Evolutionary conservation across 768 basidiomycete genomes (phyloP).

Genomic region (Clitopilus passeckerianus): DNA sequence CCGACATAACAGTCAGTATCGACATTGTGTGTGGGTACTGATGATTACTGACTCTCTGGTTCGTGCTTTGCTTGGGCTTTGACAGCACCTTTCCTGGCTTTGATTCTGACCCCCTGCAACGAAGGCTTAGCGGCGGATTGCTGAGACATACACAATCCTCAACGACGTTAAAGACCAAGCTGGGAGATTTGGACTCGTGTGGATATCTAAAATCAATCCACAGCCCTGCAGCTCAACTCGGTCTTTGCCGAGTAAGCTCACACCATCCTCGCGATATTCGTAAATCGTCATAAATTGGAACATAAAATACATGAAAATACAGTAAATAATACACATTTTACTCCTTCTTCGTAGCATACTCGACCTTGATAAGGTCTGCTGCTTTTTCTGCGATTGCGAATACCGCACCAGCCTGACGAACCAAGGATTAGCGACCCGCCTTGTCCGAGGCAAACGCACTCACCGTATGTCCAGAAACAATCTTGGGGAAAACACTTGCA

Average conservation of each 20-base stretch:
- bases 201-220: slow-evolving; percentile 2
- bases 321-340: not conserved
- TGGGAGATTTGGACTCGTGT: not conserved
- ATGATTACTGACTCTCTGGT: slow-evolving; percentile 50
- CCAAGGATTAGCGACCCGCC: not conserved
- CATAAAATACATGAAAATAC: not conserved
- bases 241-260: slow-evolving; percentile 12
- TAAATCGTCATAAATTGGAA: not conserved
- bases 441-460: slow-evolving; percentile 8
- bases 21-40: slow-evolving; percentile 4
- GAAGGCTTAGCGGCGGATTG: slow-evolving; percentile 85
- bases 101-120: slow-evolving; percentile 89
- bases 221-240: slow-evolving; percentile 3
- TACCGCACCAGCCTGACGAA: slow-evolving; percentile 22
- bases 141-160: slow-evolving; percentile 79
- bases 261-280: not conserved
- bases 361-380: slow-evolving; percentile 24
- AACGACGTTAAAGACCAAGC: slow-evolving; percentile 9
- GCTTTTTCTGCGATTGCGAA: slow-evolving; percentile 26
- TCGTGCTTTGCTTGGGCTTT: slow-evolving; percentile 95
- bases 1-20: slow-evolving; percentile 5
- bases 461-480: slow-evolving; percentile 44
- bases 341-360: slow-evolving; percentile 8
- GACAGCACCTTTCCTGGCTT: slow-evolving; percentile 88
- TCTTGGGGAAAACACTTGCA: slow-evolving; percentile 41